phyloP scores from a whole-genome alignment of 345 rosid species.

The Gossypium australe region DNA sequence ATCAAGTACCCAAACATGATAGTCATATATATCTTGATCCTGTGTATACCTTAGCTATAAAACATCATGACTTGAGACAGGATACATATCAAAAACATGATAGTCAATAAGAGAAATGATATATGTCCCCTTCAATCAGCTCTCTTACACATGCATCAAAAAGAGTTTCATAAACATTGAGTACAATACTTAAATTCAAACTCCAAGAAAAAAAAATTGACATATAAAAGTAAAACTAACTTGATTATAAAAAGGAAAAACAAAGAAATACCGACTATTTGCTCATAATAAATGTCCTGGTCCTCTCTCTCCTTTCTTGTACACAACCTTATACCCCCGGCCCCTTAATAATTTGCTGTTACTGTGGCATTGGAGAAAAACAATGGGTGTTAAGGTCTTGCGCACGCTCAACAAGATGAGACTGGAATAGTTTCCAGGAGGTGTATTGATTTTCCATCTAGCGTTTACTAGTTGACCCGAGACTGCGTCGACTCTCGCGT shows the following conservation, averaged over 20 bases:
- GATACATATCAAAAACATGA: background rate
- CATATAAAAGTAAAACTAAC: too few species aligned
- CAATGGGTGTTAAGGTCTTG: conserved; percentile 5
- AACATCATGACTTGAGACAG: background rate
- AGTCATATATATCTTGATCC: background rate
- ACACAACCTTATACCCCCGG: too few species aligned
- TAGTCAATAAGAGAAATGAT: background rate
- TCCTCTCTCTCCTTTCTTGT: background rate
- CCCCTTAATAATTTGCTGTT: too few species aligned
- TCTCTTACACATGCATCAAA: background rate
- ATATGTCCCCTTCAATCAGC: conserved; percentile 1
- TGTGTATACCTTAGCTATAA: background rate
- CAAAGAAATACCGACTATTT: too few species aligned
- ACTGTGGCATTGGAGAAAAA: background rate
- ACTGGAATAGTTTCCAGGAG: conserved; percentile 11
- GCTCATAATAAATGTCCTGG: too few species aligned
- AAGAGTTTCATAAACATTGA: background rate
- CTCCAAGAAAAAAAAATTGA: too few species aligned
- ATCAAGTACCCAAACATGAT: background rate
- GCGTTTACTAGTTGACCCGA: conserved; percentile 27
- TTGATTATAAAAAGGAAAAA: too few species aligned
- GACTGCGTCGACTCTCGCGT: background rate
- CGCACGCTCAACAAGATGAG: conserved; percentile 10
- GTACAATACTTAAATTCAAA: too few species aligned
- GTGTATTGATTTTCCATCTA: conserved; percentile 7